Evolutionary conservation across 306 rosid genomes (phyloP).

Genomic region (Rosa persica): DNA sequence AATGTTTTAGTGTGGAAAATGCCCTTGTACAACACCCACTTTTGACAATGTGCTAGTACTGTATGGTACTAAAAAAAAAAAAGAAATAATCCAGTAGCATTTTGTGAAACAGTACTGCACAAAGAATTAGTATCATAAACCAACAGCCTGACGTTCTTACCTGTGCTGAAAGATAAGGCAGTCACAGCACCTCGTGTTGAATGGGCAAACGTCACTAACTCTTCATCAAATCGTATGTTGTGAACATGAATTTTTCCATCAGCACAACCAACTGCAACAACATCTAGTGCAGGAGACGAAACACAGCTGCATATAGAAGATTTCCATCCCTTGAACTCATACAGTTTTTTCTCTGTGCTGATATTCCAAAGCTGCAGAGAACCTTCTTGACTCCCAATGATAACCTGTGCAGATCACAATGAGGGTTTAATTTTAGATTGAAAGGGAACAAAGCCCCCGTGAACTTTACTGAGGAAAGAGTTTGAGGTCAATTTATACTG

Average conservation of each 20-base stretch:
- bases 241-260: conserved; percentile 85
- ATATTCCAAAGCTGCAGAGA: conserved; percentile 91
- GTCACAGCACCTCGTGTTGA: conserved; percentile 90
- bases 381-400: conserved; percentile 89
- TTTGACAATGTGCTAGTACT: background rate
- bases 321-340: conserved; percentile 89
- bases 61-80: background rate
- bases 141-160: conserved; percentile 27
- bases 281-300: conserved; percentile 90
- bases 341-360: conserved; percentile 73
- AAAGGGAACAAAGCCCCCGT: background rate
- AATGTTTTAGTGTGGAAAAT: background rate
- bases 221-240: conserved; percentile 77
- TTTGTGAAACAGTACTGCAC: background rate
- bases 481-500: background rate
- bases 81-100: background rate
- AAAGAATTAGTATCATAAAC: background rate
- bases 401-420: conserved; percentile 49
- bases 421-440: conserved; percentile 15
- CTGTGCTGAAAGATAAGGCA: conserved; percentile 86
- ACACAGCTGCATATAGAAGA: conserved; percentile 72
- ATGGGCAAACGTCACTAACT: conserved; percentile 74
- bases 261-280: conserved; percentile 86
- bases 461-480: background rate
- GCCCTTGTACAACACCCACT: background rate